A percentile compares a stretch with the other conserved stretches of the same genome.
Conservation (phyloP, 176 grass and related monocot species). For the Poa pratensis region DNA sequence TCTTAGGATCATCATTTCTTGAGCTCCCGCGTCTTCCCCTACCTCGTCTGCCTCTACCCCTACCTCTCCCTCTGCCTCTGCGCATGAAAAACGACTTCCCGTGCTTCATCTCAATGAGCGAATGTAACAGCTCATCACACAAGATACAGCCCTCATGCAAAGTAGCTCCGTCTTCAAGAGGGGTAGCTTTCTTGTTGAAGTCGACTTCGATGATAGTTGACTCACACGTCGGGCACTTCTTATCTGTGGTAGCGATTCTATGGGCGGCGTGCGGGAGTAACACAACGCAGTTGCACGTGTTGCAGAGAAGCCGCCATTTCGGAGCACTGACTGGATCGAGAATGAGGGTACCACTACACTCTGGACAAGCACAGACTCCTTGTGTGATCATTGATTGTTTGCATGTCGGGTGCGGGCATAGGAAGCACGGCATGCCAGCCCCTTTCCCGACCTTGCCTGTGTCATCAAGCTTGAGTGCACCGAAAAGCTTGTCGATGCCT, state of each 20-base stretch:
- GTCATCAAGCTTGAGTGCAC: constrained; percentile 65
- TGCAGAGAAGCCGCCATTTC: constrained; percentile 94
- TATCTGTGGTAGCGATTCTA: constrained; percentile 71
- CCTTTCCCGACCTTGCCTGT: constrained; percentile 71
- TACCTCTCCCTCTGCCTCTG: constrained; percentile 69
- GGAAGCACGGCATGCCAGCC: constrained; percentile 95
- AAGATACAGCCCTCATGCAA: constrained; percentile 90
- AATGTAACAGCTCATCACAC: constrained; percentile 93
- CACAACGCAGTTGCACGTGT: constrained; percentile 89
- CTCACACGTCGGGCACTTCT: constrained; percentile 77
- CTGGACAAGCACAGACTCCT: constrained; percentile 95
- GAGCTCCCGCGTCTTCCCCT: constrained; percentile 57
- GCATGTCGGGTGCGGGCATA: constrained; percentile 88
- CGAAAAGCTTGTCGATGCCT: constrained; percentile 90
- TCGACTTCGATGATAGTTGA: constrained; percentile 94
- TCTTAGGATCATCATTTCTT: constrained; percentile 82
- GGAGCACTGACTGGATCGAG: constrained; percentile 95
- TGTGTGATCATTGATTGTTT: constrained; percentile 90
- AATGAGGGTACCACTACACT: constrained; percentile 82
- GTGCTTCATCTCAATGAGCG: constrained; percentile 90
- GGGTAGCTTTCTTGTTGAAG: constrained; percentile 97
- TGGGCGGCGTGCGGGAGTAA: constrained; percentile 82
- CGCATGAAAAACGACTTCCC: constrained; percentile 78
- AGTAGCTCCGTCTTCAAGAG: constrained; percentile 74
- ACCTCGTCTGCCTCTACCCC: constrained; percentile 51